Conservation (phyloP, 176 grass and related monocot species). For the Phyllostachys edulis region DNA sequence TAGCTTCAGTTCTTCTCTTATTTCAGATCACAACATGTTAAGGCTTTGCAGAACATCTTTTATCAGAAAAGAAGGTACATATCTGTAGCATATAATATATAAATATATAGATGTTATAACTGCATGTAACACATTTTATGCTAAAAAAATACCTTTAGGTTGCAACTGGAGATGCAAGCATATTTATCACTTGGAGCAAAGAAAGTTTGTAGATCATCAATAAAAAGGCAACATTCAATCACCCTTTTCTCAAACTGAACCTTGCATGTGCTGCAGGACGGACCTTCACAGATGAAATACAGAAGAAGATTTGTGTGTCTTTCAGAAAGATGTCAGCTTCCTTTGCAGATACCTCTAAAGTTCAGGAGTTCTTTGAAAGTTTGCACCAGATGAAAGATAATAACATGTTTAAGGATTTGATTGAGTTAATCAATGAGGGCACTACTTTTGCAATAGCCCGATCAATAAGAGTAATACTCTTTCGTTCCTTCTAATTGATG, state of each 20-base stretch:
- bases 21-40: constrained; percentile 54
- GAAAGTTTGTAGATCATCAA: constrained; percentile 52
- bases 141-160: constrained; percentile 46
- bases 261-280: constrained; percentile 46
- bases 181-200: constrained; percentile 62
- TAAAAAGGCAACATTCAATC: constrained; percentile 18
- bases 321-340: no score
- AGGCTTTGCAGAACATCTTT: constrained; percentile 67
- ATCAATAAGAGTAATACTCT: no score
- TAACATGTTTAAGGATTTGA: no score
- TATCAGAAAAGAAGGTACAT: constrained; percentile 80
- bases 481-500: no score
- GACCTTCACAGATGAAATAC: background rate
- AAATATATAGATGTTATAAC: background rate
- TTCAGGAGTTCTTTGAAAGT: no score
- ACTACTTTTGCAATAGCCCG: no score
- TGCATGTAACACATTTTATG: background rate
- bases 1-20: constrained; percentile 61
- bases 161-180: constrained; percentile 70
- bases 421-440: no score
- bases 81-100: constrained; percentile 7
- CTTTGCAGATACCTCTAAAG: no score
- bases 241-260: constrained; percentile 24
- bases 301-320: no score
- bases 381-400: no score